phyloP scores from a whole-genome alignment of 306 rosid genomes.

The Calophaca sinica region DNA sequence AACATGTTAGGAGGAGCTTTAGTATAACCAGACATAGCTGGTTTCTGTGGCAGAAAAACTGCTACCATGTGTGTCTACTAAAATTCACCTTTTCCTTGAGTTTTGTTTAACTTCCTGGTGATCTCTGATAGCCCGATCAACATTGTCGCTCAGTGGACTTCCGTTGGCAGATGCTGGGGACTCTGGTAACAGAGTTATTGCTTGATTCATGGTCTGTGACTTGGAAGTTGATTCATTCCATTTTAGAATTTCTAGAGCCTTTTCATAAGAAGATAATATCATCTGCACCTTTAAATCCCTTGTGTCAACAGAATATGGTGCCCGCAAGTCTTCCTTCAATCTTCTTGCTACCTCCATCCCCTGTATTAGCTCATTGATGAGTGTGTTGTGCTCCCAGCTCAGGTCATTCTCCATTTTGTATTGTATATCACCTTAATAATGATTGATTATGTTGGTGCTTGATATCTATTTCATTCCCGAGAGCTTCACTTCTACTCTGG shows the following conservation, averaged over 20 bases:
- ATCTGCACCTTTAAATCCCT: slow-evolving; percentile 63
- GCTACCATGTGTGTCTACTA: slow-evolving; percentile 4
- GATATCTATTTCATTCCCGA: slow-evolving; percentile 29
- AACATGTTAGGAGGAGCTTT: slow-evolving; percentile 18
- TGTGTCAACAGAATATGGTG: slow-evolving; percentile 54
- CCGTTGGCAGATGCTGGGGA: slow-evolving; percentile 63
- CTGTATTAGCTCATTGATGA: slow-evolving; percentile 67
- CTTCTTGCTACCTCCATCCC: slow-evolving; percentile 88
- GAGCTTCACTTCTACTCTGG: slow-evolving; percentile 7
- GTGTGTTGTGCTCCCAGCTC: slow-evolving; percentile 73
- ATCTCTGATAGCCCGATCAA: slow-evolving; percentile 50
- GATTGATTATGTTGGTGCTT: slow-evolving; percentile 6
- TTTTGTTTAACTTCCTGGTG: slow-evolving; percentile 56
- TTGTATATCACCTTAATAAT: slow-evolving; percentile 14
- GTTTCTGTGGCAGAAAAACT: slow-evolving; percentile 39
- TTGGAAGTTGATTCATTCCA: slow-evolving; percentile 55
- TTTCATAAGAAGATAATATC: slow-evolving; percentile 76
- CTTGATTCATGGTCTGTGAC: slow-evolving; percentile 39
- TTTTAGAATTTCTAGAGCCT: slow-evolving; percentile 69
- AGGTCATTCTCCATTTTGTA: slow-evolving; percentile 63
- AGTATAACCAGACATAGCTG: slow-evolving; percentile 30
- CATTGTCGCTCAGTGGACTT: slow-evolving; percentile 64
- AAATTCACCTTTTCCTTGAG: slow-evolving; percentile 80
- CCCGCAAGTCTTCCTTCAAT: slow-evolving; percentile 61
- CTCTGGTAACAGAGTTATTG: slow-evolving; percentile 49